Evolutionary conservation across 2,329 filamentous ascomycete genomes (phyloP), one percentile per base, ranked within the genome.

Genomic region (Hymenoscyphus linearis): DNA sequence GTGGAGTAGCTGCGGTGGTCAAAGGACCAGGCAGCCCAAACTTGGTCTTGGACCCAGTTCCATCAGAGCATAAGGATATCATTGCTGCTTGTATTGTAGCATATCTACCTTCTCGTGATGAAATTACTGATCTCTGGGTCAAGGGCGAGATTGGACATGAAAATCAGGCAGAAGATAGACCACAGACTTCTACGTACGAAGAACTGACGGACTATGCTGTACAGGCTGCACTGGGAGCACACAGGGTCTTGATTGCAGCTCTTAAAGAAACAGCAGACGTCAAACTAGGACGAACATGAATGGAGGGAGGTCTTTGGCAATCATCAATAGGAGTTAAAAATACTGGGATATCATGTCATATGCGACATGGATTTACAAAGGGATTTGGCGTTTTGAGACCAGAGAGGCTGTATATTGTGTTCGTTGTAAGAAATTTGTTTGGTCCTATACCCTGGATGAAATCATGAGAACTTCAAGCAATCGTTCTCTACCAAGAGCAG

Each of bases 61-160:
- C 92, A 7, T 84, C 87, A 5, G 92, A 97, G 72, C 91, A 96
- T 73, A 79, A 84, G 31, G 82, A 86, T 37, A 84, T 98, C 58
- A 74, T 89, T 53, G 91, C 93, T 12, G 91, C 90, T 55, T 96
- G 91, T 75, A 91, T 95, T 64, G 88, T 99, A 40, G 95, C 88
- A 12, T 98, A 97, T 74, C 81, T 98, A 67, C 89, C 92, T 57
- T 83, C 82, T 25, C 82, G 93, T 64, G 93, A 98, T 68, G 95
- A 99, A 75, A 86, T 98, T 57, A 97, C 93, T 9, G 93, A 96
- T 72, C 76, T 98, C 18, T 99, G 95, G 95, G 84, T 96, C 71
- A 97, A 93, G 77, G 93, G 95, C 18, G 81, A 87, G 71, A 75
- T 79, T 57, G 75, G 76, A 3, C 62, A 67, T 40, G 63, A 60